Evolutionary conservation across 1,284 basidiomycete species (phyloP), one percentile per base, ranked within the genome.

Genomic region (Xerocomus amazonicus): DNA sequence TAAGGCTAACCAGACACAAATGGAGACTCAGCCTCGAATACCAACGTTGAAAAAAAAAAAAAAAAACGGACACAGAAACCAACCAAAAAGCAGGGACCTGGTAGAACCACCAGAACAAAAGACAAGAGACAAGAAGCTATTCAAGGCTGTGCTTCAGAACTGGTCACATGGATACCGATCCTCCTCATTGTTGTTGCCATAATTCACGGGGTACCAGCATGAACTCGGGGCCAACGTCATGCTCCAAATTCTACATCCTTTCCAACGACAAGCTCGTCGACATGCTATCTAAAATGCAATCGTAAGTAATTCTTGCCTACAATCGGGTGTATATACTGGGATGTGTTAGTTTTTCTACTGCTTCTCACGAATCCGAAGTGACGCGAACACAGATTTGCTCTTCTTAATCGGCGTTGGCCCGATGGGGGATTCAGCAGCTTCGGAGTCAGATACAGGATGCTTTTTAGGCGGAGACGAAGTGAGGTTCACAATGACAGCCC

Each of bases 401-500:
- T 66, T 67, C 47, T 37, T 57, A 2, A 45, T n/a, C 13, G 26
- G 6, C 6, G 27, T 9, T 29, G 26, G 36, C 45, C 47, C 40
- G 16, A 4, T 35, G 19, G 40, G 6, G 19, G 51, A 39, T 10
- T 51, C 38, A 19, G 29, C 35, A 37, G 42, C 40, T 41, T 61
- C 55, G 35, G 56, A 52, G 38, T 60, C 53, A n/a, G 60, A 55
- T 26, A 35, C 43, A 6, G 48, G 45, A 1, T 47, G 48, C 6
- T 57, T 51, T 39, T 65, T 67, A 8, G 70, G 67, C 6, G 76
- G 67, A 19, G 68, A 53, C 23, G 62, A 56, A 43, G 80, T 80
- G 56, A 89, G 70, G 51, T 82, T 80, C 46, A 83, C 71, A 37
- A 88, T 66, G 38, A 80, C 68, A 16, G 76, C 72, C 89, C 88